These are phyloP conservation scores for Quercus bicolor DNA, from an alignment of 306 rosid genomes.

Conservation along the genomic window DNA sequence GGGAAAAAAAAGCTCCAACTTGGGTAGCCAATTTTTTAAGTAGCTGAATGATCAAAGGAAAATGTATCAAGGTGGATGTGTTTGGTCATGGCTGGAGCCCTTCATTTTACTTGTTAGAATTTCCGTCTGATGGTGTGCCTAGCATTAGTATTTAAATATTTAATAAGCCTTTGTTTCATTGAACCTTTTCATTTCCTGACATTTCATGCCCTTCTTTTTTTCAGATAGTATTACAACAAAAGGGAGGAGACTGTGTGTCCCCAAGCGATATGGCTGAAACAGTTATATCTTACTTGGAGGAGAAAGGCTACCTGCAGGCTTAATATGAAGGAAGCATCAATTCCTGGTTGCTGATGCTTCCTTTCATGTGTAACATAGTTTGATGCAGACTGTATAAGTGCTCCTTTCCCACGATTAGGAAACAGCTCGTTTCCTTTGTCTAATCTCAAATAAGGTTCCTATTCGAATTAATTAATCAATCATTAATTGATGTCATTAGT, in stretches of 20 bases:
- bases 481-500: background rate
- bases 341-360: slow-evolving; percentile 19
- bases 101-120: background rate
- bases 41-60: background rate
- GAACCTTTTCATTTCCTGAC: background rate
- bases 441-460: slow-evolving; percentile 28
- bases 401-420: slow-evolving; percentile 39
- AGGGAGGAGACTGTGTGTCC: slow-evolving; percentile 46
- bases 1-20: background rate
- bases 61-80: background rate
- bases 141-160: slow-evolving; percentile 5
- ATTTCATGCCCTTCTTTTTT: slow-evolving; percentile 14
- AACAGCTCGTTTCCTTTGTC: slow-evolving; percentile 69
- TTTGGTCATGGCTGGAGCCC: background rate
- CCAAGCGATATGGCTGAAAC: slow-evolving; percentile 60
- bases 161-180: background rate
- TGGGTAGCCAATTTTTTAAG: background rate
- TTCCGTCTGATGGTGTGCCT: background rate
- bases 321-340: slow-evolving; percentile 31
- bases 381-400: slow-evolving; percentile 10
- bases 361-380: slow-evolving; percentile 16
- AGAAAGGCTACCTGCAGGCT: slow-evolving; percentile 63
- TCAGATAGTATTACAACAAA: slow-evolving; percentile 75
- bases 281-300: slow-evolving; percentile 71
- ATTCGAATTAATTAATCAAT: slow-evolving; percentile 3